Evolutionary conservation across 352 stramenopile genomes (phyloP), one percentile per base, ranked within the genome.

Genomic region (Globisporangium spinosum): DNA sequence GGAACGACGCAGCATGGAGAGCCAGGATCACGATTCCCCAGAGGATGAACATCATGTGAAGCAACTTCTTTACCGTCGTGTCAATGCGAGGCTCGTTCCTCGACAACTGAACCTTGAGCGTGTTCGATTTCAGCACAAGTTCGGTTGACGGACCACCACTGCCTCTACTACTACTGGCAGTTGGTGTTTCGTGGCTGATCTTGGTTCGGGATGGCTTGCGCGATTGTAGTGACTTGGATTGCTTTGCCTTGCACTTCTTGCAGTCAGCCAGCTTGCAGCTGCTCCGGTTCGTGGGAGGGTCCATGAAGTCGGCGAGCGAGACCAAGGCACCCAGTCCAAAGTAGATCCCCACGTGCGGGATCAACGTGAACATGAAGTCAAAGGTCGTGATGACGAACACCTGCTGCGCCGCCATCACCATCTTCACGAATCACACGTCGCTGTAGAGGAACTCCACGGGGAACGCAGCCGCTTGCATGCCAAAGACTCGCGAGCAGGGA

Each of bases 341-440:
- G 51, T 58, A 58, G 51, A 58, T 58, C 23, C 23, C 51, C 6
- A 35, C 10, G 23, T 58, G 51, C 23, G 51, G 51, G 12, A 58
- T 58, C 9, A 58, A 15, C 51, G 51, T 58, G 51, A 58, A 35
- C 51, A 58, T 35, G 23, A 58, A 38, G 23, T 58, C 23, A 7
- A n/a, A 58, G 12, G 51, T 12, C 23, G 51, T 58, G 51, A 35
- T 23, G 23, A 58, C 51, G 51, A 58, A 58, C 22, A 35, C 23
- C 23, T 58, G 51, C 51, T 58, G 51, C 3, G 23, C 51, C 2
- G 51, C 51, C 51, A 58, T 58, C 22, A 58, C 51, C 51, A 58
- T 35, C 51, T 58, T 23, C 22, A 58, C 23, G 51, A 58, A 35
- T 13, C 51, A 58, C 10, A 58, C 23, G 23, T 58, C 51, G 13